Conservation (phyloP, 257 asterid species). For the Thymus quinquecostatus region DNA sequence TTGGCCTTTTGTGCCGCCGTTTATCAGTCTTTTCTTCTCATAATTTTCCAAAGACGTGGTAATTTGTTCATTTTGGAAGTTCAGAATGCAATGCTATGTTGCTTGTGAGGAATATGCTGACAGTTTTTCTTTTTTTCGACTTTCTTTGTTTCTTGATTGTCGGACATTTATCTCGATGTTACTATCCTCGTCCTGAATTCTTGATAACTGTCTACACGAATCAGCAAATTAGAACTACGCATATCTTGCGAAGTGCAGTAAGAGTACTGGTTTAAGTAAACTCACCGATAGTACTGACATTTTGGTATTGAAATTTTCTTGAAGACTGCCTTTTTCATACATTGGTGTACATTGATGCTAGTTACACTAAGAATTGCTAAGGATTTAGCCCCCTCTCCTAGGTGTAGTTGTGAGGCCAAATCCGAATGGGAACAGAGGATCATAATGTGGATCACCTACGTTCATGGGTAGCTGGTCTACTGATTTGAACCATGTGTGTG, state of each 20-base stretch:
- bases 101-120: conserved; percentile 13
- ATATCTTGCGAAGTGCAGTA: too few relatives aligned
- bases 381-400: conserved; percentile 24
- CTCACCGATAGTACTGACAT: not conserved
- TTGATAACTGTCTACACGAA: not conserved
- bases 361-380: not conserved
- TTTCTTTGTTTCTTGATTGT: not conserved
- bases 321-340: not conserved
- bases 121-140: not conserved
- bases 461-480: conserved; percentile 69
- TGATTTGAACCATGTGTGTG: conserved; percentile 62
- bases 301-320: not conserved
- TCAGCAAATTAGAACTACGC: not conserved
- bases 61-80: conserved; percentile 1
- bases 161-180: not conserved
- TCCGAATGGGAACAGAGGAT: conserved; percentile 62
- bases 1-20: not conserved
- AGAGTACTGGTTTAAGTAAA: not conserved
- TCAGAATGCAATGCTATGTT: not conserved
- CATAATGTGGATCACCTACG: conserved; percentile 63
- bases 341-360: not conserved
- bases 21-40: not conserved
- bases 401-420: conserved; percentile 48
- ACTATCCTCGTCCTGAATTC: not conserved
- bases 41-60: not conserved